Evolutionary conservation across 176 grass and related monocot species (phyloP).

Genomic region (Rhynchospora tenuis): DNA sequence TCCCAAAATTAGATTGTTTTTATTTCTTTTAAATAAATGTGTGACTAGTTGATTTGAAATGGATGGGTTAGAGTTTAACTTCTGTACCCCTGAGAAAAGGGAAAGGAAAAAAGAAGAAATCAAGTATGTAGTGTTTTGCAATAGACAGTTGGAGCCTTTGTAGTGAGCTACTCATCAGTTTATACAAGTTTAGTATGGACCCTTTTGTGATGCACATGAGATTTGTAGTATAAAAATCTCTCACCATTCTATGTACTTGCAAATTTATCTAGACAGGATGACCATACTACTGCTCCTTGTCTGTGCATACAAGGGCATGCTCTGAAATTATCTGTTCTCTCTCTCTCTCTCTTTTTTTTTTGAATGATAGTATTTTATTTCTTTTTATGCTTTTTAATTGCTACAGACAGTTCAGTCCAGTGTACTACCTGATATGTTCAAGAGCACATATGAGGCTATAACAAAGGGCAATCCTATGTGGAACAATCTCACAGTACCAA

Average conservation of each 20-base stretch:
- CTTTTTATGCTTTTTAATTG: not conserved
- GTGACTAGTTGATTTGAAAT: not conserved
- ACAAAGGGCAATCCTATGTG: slow-evolving; percentile 93
- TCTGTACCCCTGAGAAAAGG: not conserved
- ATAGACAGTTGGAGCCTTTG: not conserved
- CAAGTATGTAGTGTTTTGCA: not conserved
- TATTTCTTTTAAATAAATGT: not conserved
- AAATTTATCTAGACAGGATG: not conserved
- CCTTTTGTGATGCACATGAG: not conserved
- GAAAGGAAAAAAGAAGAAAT: not conserved
- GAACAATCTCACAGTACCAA: slow-evolving; percentile 75
- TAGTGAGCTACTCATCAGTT: not conserved
- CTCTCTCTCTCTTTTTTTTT: not conserved
- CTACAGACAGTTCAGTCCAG: slow-evolving; percentile 73
- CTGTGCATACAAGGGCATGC: not conserved
- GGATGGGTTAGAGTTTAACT: not conserved
- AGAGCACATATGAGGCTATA: slow-evolving; percentile 76
- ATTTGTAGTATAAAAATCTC: not conserved
- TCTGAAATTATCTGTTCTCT: slow-evolving; percentile 1
- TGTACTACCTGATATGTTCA: slow-evolving; percentile 92
- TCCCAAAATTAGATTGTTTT: slow-evolving; percentile 12
- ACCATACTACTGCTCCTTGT: not conserved
- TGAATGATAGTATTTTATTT: not conserved
- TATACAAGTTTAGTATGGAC: not conserved
- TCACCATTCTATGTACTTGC: not conserved